Evolutionary conservation across 768 basidiomycete species (phyloP).

Genomic region (Porpolomopsis calyptriformis): DNA sequence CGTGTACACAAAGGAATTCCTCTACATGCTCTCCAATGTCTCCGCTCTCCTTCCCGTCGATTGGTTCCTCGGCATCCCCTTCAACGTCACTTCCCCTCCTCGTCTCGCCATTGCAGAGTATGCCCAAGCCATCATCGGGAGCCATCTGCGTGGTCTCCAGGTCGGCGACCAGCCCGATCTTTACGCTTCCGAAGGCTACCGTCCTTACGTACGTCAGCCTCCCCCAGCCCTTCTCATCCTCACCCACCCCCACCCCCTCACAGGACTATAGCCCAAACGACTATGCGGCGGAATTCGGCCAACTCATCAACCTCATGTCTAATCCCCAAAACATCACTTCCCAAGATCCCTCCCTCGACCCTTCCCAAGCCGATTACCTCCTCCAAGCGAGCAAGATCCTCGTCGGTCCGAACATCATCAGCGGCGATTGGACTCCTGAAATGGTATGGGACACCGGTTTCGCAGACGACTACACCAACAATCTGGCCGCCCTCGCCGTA

Average conservation of each 20-base stretch:
- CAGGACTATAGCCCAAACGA: conserved; percentile 29
- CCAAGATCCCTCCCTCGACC: conserved; percentile 9
- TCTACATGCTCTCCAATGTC: conserved; percentile 55
- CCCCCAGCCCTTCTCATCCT: not conserved
- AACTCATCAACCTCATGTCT: conserved; percentile 29
- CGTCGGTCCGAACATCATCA: conserved; percentile 45
- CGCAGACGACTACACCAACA: conserved; percentile 27
- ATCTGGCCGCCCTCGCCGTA: conserved; percentile 39
- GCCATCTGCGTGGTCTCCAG: conserved; percentile 56
- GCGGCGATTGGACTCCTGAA: conserved; percentile 43
- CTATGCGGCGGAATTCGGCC: conserved; percentile 42
- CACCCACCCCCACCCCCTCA: not conserved
- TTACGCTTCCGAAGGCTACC: conserved; percentile 28
- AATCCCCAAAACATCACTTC: conserved; percentile 20
- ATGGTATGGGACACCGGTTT: conserved; percentile 47
- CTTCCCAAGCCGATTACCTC: conserved; percentile 10
- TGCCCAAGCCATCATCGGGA: conserved; percentile 54
- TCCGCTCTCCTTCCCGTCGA: conserved; percentile 47
- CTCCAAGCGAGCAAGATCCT: conserved; percentile 32
- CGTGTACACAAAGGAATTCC: conserved; percentile 51
- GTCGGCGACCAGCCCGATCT: conserved; percentile 76
- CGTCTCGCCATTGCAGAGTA: conserved; percentile 44
- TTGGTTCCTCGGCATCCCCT: conserved; percentile 60
- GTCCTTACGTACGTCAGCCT: conserved; percentile 15
- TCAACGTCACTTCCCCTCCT: conserved; percentile 52